phyloP scores from a whole-genome alignment of 75 land plant species.

The Picea sitchensis region DNA sequence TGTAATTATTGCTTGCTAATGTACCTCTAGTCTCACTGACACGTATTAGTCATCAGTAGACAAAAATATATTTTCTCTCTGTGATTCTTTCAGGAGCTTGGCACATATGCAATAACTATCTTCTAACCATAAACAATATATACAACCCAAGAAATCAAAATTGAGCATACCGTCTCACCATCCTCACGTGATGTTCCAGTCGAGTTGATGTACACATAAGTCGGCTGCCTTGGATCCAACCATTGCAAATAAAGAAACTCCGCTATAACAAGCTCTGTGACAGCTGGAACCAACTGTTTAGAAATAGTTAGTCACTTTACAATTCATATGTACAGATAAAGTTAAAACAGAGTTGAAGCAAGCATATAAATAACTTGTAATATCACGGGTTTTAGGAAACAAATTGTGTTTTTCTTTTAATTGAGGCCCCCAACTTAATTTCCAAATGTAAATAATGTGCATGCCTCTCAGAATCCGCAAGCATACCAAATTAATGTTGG shows the following conservation, averaged over 20 bases:
- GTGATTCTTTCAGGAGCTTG: background rate
- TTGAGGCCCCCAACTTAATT: background rate
- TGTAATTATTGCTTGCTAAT: too few relatives aligned
- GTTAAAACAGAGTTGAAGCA: background rate
- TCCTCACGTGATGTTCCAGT: constrained; percentile 97
- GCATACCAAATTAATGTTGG: background rate
- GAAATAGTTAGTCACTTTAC: constrained; percentile 1
- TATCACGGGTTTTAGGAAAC: background rate
- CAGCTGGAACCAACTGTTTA: constrained; percentile 88
- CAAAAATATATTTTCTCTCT: too few relatives aligned
- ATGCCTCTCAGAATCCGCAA: background rate
- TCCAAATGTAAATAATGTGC: background rate
- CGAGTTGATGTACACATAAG: constrained; percentile 90
- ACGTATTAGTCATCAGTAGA: too few relatives aligned
- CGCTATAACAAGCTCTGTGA: constrained; percentile 92
- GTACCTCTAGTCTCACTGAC: too few relatives aligned
- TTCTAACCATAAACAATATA: background rate
- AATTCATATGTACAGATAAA: background rate
- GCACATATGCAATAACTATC: background rate
- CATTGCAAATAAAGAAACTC: constrained; percentile 86
- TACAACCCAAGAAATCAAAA: background rate
- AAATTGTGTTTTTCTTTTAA: background rate
- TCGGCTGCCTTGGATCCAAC: constrained; percentile 81
- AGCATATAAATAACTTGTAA: background rate
- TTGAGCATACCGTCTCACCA: constrained; percentile 71